Evolutionary conservation across 352 stramenopile species (phyloP).

Genomic region (Phytophthora foliorum): DNA sequence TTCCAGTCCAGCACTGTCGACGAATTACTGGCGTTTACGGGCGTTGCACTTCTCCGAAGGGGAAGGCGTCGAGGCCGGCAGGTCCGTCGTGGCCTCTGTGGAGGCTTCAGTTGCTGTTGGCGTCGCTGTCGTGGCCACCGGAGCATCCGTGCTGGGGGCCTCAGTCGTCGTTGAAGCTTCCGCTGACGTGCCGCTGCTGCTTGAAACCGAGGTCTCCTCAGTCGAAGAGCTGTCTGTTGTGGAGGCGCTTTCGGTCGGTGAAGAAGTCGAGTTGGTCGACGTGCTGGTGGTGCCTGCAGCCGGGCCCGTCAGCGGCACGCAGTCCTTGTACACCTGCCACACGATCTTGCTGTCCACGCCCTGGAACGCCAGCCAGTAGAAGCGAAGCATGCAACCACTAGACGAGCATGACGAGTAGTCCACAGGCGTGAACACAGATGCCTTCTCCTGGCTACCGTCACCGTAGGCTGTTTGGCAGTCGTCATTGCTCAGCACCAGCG

Average conservation of each 20-base stretch:
- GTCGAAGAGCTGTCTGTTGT: slow-evolving; percentile 8
- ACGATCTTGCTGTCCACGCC: slow-evolving; percentile 30
- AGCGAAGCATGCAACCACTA: slow-evolving; percentile 38
- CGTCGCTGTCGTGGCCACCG: slow-evolving; percentile 3
- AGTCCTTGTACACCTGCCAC: slow-evolving; percentile 49
- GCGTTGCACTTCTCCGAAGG: slow-evolving; percentile 28
- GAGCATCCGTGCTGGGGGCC: slow-evolving; percentile 10
- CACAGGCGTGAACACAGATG: slow-evolving; percentile 38
- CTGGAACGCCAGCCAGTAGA: no score
- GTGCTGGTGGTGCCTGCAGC: slow-evolving; percentile 25
- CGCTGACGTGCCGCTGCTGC: slow-evolving; percentile 15
- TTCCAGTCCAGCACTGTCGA: background rate
- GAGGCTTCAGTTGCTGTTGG: slow-evolving; percentile 13
- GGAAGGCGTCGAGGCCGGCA: slow-evolving; percentile 21
- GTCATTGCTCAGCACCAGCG: slow-evolving; percentile 34
- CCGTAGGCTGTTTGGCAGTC: slow-evolving; percentile 39
- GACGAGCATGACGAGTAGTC: slow-evolving; percentile 41
- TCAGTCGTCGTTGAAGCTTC: slow-evolving; percentile 12
- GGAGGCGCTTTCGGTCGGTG: slow-evolving; percentile 6
- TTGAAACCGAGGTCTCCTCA: slow-evolving; percentile 6
- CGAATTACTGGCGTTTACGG: slow-evolving; percentile 17
- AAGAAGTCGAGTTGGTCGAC: slow-evolving; percentile 28
- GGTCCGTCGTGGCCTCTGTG: slow-evolving; percentile 10
- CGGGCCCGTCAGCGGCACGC: slow-evolving; percentile 26
- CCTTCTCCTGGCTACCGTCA: slow-evolving; percentile 22